Evolutionary conservation across 2,329 filamentous ascomycete genomes (phyloP), one percentile per base, ranked within the genome.

Genomic region (Aspergillus nomiae): DNA sequence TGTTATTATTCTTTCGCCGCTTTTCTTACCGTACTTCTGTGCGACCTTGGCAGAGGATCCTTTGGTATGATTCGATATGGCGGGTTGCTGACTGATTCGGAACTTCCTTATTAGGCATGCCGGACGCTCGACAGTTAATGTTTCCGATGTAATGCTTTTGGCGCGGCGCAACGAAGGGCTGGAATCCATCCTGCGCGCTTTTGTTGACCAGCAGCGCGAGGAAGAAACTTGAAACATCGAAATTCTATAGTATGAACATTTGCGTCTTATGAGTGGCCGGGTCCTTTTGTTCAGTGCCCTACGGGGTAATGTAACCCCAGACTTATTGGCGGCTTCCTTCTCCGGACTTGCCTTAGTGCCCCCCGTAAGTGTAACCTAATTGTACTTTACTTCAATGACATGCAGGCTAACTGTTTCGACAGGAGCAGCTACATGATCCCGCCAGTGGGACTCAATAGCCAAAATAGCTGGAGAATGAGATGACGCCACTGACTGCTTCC

Each of bases 101-200:
- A 24, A 63, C 59, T 65, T 72, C 84, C 76, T 68, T 84, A 86
- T 69, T 59, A 89, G 88, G 58, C 95, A 99, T 78, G 94, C 92
- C 12, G 90, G 91, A 1, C 87, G 94, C 30, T 87, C 87, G 2
- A 94, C 90, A 0, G 86, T 99, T 68, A 92, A 89, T 43, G 90
- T 90, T 0, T 90, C 94, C 58, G 95, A 99, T 74, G 94, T 98
- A 14, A 81, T 98, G 71, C 85, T 99, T 9, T 86, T 99, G 34
- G 89, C 92, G 30, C 84, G 95, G 65, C 88, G 94, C 63, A 99
- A 98, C 71, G 91, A 94, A 61, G 92, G 93, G 21, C 79, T 99
- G 24, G 88, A 94, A 69, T 84, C 84, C 19, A 88, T 98, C 38
- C 84, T 99, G 73, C 73, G 71, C 12, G 70, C 75, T 7, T 80